phyloP scores from a whole-genome alignment of 441 rosid species.

The Bocquillonia castaneifolia region DNA sequence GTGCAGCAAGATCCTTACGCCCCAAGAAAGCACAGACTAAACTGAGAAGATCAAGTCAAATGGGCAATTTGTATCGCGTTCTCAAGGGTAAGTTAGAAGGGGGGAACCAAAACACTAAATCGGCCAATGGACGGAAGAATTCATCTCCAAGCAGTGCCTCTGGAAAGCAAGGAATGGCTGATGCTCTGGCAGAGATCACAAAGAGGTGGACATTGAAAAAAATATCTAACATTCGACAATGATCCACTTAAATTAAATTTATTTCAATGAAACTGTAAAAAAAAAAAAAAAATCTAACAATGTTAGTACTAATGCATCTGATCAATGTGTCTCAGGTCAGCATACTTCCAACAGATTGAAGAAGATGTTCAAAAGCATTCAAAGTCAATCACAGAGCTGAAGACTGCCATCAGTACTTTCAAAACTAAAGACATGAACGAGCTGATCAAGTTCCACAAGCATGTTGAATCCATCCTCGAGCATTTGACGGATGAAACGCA shows the following conservation, averaged over 20 bases:
- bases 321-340: slow-evolving; percentile 47
- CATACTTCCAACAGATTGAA: slow-evolving; percentile 80
- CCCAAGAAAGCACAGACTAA: slow-evolving; percentile 66
- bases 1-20: slow-evolving; percentile 46
- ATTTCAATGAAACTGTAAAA: not conserved
- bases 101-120: slow-evolving; percentile 31
- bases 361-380: slow-evolving; percentile 62
- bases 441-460: slow-evolving; percentile 53
- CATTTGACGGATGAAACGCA: slow-evolving; percentile 74
- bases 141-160: slow-evolving; percentile 27
- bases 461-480: slow-evolving; percentile 71
- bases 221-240: not conserved
- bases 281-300: not conserved
- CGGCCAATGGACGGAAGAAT: slow-evolving; percentile 36
- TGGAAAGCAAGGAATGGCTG: slow-evolving; percentile 92
- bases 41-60: slow-evolving; percentile 70
- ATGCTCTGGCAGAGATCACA: slow-evolving; percentile 90
- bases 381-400: slow-evolving; percentile 51
- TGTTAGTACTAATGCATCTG: not conserved
- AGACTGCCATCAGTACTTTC: slow-evolving; percentile 48
- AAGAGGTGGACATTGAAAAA: slow-evolving; percentile 42
- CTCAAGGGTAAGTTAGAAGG: slow-evolving; percentile 83
- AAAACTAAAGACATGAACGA: slow-evolving; percentile 71
- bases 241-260: not conserved
- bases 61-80: slow-evolving; percentile 56